Evolutionary conservation across 2,329 filamentous ascomycete genomes (phyloP).

Genomic region (Calonectria honghensis): DNA sequence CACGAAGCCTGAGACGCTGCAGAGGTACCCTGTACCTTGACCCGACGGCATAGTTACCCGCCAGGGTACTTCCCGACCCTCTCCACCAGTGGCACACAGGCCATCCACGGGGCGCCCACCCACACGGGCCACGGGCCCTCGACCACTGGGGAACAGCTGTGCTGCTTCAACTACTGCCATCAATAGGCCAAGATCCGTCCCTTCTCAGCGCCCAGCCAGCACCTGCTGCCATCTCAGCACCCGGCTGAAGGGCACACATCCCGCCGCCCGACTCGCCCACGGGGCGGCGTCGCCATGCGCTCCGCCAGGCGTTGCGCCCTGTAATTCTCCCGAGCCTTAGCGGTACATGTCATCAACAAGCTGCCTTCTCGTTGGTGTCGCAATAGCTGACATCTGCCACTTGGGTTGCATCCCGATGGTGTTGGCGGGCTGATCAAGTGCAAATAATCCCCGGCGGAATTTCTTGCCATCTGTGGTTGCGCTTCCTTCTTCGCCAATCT

Average conservation of each 20-base stretch:
- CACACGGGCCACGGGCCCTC: constrained; percentile 25
- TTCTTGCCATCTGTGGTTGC: not conserved
- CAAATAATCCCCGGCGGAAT: not conserved
- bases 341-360: not conserved
- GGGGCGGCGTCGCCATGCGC: too few relatives aligned
- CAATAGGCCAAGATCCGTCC: constrained; percentile 21
- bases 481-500: not conserved
- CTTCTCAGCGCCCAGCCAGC: not conserved
- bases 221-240: constrained; percentile 25
- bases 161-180: constrained; percentile 13
- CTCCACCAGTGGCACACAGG: constrained; percentile 22
- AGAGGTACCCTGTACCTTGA: constrained; percentile 35
- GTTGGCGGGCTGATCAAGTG: not conserved
- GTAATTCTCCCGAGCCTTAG: constrained; percentile 9
- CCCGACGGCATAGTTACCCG: constrained; percentile 27
- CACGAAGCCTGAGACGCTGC: constrained; percentile 9
- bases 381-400: constrained; percentile 7
- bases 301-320: constrained; percentile 3
- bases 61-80: constrained; percentile 22
- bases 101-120: constrained; percentile 28
- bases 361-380: constrained; percentile 9
- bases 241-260: constrained; percentile 14
- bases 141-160: constrained; percentile 32
- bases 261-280: constrained; percentile 19
- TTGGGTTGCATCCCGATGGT: constrained; percentile 20